phyloP scores from a whole-genome alignment of 208 protist genomes.

The Giardia duodenalis region DNA sequence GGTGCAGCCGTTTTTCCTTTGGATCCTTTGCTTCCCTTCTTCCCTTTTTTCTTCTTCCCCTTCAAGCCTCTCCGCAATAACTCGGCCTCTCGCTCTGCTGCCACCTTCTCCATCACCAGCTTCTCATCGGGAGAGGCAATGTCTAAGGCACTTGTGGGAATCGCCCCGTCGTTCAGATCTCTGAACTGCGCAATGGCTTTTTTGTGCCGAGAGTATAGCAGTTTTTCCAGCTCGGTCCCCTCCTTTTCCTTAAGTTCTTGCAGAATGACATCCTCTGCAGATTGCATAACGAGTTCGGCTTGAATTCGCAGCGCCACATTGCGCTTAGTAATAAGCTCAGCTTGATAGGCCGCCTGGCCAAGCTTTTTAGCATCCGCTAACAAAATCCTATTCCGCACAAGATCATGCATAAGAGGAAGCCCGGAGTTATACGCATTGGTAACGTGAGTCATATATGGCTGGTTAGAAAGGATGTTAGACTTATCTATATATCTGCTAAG shows the following conservation, averaged over 20 bases:
- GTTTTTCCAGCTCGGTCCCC: background rate
- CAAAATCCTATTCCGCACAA: background rate
- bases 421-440: background rate
- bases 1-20: too few relatives aligned
- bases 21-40: too few relatives aligned
- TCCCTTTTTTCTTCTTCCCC: constrained; percentile 23
- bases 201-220: background rate
- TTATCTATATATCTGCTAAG: background rate
- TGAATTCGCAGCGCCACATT: background rate
- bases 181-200: background rate
- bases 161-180: background rate
- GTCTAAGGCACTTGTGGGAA: background rate
- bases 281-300: background rate
- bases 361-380: background rate
- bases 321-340: background rate
- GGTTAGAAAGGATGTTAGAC: background rate
- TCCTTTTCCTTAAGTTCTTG: background rate
- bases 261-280: background rate
- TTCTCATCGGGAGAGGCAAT: background rate
- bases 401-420: background rate
- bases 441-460: background rate
- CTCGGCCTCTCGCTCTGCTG: background rate
- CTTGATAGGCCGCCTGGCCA: background rate
- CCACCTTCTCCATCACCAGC: background rate
- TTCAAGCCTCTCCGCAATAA: background rate